Base-by-base conservation (phyloP, 345 rosid genomes). In the Geranium rotundifolium region DNA sequence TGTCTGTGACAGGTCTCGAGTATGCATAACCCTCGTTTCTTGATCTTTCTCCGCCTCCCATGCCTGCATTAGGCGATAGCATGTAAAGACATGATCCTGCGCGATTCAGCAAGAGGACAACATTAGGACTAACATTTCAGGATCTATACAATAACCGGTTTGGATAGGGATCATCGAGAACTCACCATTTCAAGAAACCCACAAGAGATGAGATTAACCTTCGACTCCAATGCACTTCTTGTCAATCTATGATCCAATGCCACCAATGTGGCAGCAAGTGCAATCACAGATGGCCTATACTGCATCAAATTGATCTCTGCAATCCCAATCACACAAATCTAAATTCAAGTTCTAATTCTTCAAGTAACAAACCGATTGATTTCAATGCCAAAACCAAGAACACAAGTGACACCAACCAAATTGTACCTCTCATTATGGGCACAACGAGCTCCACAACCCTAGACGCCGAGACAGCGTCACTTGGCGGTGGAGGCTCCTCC, bases 171-270 rank as follows among this genome's bases (percentile, higher is more conserved):
- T 54, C 20, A 23, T 17, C 0, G 19, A 69, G 27, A 12, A 73
- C 87, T 84, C 77, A 84, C 93, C 63, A 68, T 65, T 66, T 86
- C 79, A 63, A 84, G 80, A 68, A 75, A 72, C 39, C 59, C 69
- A 19, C 66, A 68, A 52, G 71, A 66, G 67, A 73, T 49, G 64
- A 77, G 59, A 65, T 71, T 66, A 63, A 83, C 19, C 56, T 41
- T 75, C 57, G 57, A 19, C 72, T 73, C 84, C 77, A 84, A 57
- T 61, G 56, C 68, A n/a, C 66, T 54, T 74, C 67, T 80, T 57
- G 82, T 74, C 54, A 77, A 57, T 29, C 63, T 67, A 23, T 68
- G 71, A 69, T 76, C 75, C 59, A 75, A 60, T 57, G 77, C 79
- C 37, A 72, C 71, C 60, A 82, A 65, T 27, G 77, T 64, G 9